Percentiles rank a stretch among this genome's conserved stretches.
Evolutionary conservation across 108 stramenopile species (phyloP).

Genomic region (Schizochytrium sp.): DNA sequence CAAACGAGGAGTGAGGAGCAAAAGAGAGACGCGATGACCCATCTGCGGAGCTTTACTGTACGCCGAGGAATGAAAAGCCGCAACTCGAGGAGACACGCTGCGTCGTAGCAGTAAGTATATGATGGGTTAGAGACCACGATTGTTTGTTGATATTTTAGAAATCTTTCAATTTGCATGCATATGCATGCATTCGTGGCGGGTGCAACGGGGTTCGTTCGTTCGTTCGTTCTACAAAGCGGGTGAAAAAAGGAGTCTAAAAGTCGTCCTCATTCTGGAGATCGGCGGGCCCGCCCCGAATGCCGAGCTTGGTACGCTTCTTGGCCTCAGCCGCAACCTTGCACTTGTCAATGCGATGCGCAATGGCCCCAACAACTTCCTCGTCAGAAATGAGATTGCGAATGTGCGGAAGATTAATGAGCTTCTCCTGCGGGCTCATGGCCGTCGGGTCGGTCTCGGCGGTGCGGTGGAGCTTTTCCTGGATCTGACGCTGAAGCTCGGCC

Average conservation of each 20-base stretch:
- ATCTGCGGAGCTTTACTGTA: too few relatives aligned
- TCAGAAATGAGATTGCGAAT: not conserved
- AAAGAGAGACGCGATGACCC: too few relatives aligned
- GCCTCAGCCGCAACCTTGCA: not conserved
- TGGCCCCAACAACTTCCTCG: not conserved
- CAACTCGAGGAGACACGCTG: too few relatives aligned
- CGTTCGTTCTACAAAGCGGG: too few relatives aligned
- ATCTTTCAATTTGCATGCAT: too few relatives aligned
- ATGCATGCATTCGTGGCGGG: too few relatives aligned
- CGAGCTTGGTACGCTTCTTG: not conserved
- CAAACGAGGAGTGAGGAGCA: too few relatives aligned
- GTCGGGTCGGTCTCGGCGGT: not conserved
- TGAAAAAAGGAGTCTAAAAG: not conserved
- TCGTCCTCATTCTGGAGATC: not conserved
- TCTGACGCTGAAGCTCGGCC: not conserved
- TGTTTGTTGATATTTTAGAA: too few relatives aligned
- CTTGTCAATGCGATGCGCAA: not conserved
- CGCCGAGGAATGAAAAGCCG: too few relatives aligned
- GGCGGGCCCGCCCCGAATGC: not conserved
- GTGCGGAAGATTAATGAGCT: not conserved
- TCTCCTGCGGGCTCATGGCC: not conserved
- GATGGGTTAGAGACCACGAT: too few relatives aligned
- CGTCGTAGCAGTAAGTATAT: too few relatives aligned
- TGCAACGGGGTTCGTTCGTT: too few relatives aligned
- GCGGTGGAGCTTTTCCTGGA: not conserved